A percentile compares a stretch with the other conserved stretches of the same genome.
These are phyloP conservation scores for Synura sp. DNA, from an alignment of 352 stramenopile genomes.

Conservation along the genomic window DNA sequence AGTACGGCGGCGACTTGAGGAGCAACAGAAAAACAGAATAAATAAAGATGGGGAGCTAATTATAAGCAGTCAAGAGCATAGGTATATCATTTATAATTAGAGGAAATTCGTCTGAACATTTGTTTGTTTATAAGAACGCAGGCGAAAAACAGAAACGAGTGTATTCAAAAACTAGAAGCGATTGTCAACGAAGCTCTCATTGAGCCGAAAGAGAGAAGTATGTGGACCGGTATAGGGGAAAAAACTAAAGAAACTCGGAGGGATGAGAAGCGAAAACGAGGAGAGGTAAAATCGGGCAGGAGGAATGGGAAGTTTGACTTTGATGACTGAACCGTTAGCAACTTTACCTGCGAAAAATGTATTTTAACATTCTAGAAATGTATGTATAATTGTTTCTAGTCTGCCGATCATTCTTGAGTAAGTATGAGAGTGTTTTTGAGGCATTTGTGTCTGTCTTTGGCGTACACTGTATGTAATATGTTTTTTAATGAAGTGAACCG, in stretches of 20 bases:
- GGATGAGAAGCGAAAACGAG: constrained; percentile 36
- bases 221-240: constrained; percentile 42
- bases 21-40: constrained; percentile 40
- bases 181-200: constrained; percentile 32
- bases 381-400: no score
- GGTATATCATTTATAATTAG: neutral
- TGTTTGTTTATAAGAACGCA: no score
- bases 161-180: constrained; percentile 44
- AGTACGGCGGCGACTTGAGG: constrained; percentile 10
- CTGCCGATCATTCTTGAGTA: no score
- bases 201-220: constrained; percentile 44
- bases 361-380: no score
- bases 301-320: neutral
- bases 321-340: no score
- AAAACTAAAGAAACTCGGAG: constrained; percentile 37
- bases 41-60: constrained; percentile 46
- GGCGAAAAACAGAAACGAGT: constrained; percentile 41
- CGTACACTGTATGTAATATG: no score
- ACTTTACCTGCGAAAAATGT: no score
- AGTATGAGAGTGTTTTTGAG: no score
- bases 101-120: neutral
- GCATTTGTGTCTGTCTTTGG: no score
- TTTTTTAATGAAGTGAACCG: no score
- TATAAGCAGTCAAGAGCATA: constrained; percentile 42
- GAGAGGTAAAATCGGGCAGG: neutral